Evolutionary conservation across 805 yeast genomes (phyloP).

Genomic region (Metschnikowia rubicola): DNA sequence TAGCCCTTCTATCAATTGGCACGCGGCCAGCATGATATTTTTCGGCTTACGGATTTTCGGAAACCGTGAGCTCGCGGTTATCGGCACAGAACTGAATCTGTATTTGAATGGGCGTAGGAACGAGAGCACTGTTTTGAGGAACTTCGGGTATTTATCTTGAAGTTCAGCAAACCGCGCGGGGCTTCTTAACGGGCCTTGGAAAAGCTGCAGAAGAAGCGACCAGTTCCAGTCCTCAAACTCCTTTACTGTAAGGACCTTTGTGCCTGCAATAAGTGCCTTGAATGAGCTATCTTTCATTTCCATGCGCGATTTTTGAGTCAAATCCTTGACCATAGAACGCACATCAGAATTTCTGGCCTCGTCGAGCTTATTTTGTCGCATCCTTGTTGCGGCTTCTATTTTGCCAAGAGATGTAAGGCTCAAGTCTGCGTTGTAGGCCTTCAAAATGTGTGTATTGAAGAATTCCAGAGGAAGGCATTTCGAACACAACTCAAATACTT

Average conservation of each 20-base stretch:
- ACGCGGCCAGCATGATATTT: slow-evolving; percentile 67
- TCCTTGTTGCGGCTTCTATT: slow-evolving; percentile 14
- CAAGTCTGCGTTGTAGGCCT: slow-evolving; percentile 9
- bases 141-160: slow-evolving; percentile 69
- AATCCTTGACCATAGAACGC: slow-evolving; percentile 19
- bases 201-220: slow-evolving; percentile 65
- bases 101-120: slow-evolving; percentile 90
- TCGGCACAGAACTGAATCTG: slow-evolving; percentile 49
- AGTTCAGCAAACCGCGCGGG: slow-evolving; percentile 75
- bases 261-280: slow-evolving; percentile 59
- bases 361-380: slow-evolving; percentile 1
- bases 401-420: slow-evolving; percentile 12
- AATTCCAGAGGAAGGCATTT: slow-evolving; percentile 52
- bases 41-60: slow-evolving; percentile 42
- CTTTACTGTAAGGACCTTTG: slow-evolving; percentile 74
- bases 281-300: slow-evolving; percentile 61
- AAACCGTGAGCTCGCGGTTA: slow-evolving; percentile 6
- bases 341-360: slow-evolving; percentile 12
- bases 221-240: slow-evolving; percentile 86
- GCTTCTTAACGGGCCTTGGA: slow-evolving; percentile 78
- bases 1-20: slow-evolving; percentile 66
- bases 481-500: slow-evolving; percentile 53
- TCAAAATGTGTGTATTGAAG: slow-evolving; percentile 16
- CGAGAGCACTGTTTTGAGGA: slow-evolving; percentile 77
- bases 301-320: slow-evolving; percentile 22